Base-by-base conservation (phyloP, 371 early-diverging fungal species). In the Lichtheimia corymbifera region DNA sequence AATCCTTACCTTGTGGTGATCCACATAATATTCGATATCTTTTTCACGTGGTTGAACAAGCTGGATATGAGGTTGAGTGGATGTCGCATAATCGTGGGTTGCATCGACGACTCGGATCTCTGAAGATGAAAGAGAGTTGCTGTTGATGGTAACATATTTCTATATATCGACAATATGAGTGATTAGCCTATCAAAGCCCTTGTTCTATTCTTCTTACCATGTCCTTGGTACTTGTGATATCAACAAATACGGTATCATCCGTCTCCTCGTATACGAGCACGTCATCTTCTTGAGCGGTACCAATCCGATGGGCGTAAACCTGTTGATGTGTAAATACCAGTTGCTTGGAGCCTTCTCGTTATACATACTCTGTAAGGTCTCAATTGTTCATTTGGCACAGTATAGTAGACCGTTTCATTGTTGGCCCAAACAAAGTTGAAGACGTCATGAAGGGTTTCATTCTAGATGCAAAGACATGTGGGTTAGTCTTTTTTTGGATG, bases 391-490 rank as follows among this genome's bases (percentile, higher is more conserved):
- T 92, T 86, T 4, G 91, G 74, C 12, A 85, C 82, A 13, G 93
- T 94, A 62, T 91, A 93, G 50, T 84, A 91, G 2, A 94, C 70
- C 28, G 78, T 77, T 50, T 68, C 67, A 54, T 83, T 74, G 30
- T 83, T 84, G 5, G 87, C 85, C 91, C 93, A 93, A 4, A 89
- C 91, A 77, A 93, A 93, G 65, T 91, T 91, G 72, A 91, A 91
- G 0, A 92, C 87, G 35, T 80, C 77, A 24, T 84, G 78, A n/a
- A 92, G 65, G 1, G 78, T 76, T 59, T 88, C 84, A 45, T 64
- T 68, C 76, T 86, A 66, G 17, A 20, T 1, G 3, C 5, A 40
- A 22, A 12, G 45, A 13, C 59, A 64, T 30, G 35, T 35, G 35
- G 2, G 35, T 17, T 18, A 47, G 0, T 47, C n/a, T 7, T 13